Conservation (phyloP, 2,329 filamentous ascomycete genomes). For the Alternaria viburni region DNA sequence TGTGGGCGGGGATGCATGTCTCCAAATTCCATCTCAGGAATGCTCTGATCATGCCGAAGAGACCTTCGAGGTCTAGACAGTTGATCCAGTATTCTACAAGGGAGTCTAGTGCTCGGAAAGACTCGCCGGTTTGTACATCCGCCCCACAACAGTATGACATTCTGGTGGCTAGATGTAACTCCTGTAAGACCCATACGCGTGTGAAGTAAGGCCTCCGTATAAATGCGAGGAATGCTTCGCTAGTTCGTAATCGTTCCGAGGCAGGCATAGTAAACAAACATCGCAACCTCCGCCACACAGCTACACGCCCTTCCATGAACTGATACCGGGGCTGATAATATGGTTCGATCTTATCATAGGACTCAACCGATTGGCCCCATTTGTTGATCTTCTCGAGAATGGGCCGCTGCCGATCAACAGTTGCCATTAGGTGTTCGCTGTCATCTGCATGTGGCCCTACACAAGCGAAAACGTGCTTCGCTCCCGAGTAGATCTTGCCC, state of each 20-base stretch:
- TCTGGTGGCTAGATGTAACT: not conserved
- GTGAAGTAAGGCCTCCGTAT: not conserved
- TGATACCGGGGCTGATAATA: no score
- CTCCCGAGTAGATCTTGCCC: not conserved
- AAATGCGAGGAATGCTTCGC: not conserved
- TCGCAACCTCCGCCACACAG: no score
- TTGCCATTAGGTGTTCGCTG: not conserved
- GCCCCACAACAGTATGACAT: not conserved
- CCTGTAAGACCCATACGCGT: not conserved
- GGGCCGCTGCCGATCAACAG: accelerated
- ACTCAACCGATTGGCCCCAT: not conserved
- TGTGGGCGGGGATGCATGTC: accelerated
- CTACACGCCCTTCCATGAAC: no score
- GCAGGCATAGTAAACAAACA: not conserved
- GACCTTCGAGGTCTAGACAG: no score
- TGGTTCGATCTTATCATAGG: no score
- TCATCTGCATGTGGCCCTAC: not conserved
- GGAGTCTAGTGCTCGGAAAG: not conserved
- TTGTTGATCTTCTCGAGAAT: accelerated
- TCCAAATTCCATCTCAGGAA: no score
- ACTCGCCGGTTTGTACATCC: not conserved
- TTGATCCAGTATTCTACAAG: not conserved
- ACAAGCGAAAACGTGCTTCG: not conserved
- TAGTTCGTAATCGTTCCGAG: not conserved
- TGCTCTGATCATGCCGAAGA: no score